Evolutionary conservation across 495 filamentous ascomycete species (phyloP).

Genomic region (Mytilinidion resinicola): DNA sequence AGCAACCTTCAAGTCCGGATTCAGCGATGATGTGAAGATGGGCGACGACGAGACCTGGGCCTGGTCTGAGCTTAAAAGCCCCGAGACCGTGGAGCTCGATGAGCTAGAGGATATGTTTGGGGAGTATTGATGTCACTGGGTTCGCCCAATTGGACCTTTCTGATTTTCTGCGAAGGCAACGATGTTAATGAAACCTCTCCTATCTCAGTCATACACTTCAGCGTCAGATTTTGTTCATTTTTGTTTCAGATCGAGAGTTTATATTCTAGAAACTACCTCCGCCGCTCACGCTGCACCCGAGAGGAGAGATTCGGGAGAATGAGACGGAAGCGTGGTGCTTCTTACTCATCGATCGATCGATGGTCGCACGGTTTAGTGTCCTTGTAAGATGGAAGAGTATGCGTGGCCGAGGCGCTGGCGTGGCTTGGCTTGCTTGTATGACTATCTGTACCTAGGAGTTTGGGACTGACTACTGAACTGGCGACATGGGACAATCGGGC

Average conservation of each 20-base stretch:
- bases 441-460: not conserved
- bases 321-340: not conserved
- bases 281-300: slow-evolving; percentile 21
- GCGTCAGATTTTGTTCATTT: no score
- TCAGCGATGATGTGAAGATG: slow-evolving; percentile 15
- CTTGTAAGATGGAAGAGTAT: slow-evolving; percentile 17
- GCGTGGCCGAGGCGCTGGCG: slow-evolving; percentile 17
- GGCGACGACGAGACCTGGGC: slow-evolving; percentile 11
- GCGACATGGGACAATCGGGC: no score
- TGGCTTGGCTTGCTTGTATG: slow-evolving; percentile 16
- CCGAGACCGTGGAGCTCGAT: slow-evolving; percentile 83
- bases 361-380: slow-evolving; percentile 13
- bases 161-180: no score
- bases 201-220: no score
- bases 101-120: slow-evolving; percentile 87
- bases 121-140: slow-evolving; percentile 36
- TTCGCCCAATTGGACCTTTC: no score
- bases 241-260: not conserved
- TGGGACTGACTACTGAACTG: no score
- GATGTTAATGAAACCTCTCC: no score
- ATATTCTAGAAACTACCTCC: slow-evolving; percentile 19
- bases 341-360: slow-evolving; percentile 3
- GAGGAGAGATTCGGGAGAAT: not conserved
- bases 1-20: slow-evolving; percentile 8
- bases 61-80: slow-evolving; percentile 60